A percentile compares a stretch with the other conserved stretches of the same genome.
These are phyloP conservation scores for Lactarius hengduanensis DNA, from an alignment of 768 basidiomycete species.

Conservation along the genomic window DNA sequence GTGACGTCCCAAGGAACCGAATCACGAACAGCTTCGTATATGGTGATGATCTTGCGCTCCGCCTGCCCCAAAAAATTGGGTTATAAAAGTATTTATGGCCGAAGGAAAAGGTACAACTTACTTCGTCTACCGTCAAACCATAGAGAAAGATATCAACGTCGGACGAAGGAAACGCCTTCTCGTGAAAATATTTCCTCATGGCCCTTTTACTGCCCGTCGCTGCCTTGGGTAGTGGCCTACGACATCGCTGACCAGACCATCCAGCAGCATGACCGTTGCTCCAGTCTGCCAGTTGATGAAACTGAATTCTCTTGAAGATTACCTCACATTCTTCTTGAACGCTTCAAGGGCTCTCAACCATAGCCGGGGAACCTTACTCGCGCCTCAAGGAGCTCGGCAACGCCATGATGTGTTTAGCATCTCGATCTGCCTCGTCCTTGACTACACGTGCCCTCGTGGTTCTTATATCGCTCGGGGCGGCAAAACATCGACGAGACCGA, in stretches of 20 bases:
- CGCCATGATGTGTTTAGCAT: slow-evolving; percentile 53
- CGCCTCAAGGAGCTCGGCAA: slow-evolving; percentile 45
- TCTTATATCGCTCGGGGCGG: slow-evolving; percentile 47
- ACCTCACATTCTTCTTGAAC: slow-evolving; percentile 62
- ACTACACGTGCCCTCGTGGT: slow-evolving; percentile 52
- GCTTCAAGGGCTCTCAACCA: slow-evolving; percentile 51
- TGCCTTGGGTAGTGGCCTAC: slow-evolving; percentile 49
- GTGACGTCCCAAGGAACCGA: slow-evolving; percentile 69
- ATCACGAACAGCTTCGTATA: slow-evolving; percentile 64
- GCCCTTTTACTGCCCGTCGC: slow-evolving; percentile 53
- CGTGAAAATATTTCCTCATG: slow-evolving; percentile 58
- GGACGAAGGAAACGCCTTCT: slow-evolving; percentile 53
- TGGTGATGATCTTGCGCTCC: slow-evolving; percentile 55
- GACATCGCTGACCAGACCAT: slow-evolving; percentile 54
- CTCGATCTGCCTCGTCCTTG: slow-evolving; percentile 44
- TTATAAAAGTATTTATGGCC: slow-evolving; percentile 1
- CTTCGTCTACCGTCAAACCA: slow-evolving; percentile 56
- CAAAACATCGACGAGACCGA: slow-evolving; percentile 60
- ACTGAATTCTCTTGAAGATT: slow-evolving; percentile 63
- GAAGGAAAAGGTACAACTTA: slow-evolving; percentile 24
- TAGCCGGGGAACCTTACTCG: slow-evolving; percentile 49
- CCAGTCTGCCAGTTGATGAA: slow-evolving; percentile 58
- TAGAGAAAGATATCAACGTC: slow-evolving; percentile 65
- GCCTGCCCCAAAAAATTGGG: slow-evolving; percentile 40
- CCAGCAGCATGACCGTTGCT: slow-evolving; percentile 65